Base-by-base conservation (phyloP, 2,329 filamentous ascomycete species). In the Aspergillus ruber region DNA sequence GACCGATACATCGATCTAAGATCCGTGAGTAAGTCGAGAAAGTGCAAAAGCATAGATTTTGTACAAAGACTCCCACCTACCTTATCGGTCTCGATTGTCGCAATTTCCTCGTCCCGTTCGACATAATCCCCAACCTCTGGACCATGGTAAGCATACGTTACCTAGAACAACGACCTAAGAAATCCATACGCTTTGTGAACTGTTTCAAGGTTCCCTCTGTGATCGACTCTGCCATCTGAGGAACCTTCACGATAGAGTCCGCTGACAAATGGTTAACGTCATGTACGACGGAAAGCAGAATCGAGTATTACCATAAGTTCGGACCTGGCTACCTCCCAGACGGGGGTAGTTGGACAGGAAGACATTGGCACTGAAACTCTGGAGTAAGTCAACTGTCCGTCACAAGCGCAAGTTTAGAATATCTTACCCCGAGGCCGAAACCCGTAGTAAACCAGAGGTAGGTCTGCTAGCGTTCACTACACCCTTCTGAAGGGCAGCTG, bases 51-150 rank as follows among this genome's bases (percentile, higher is more conserved):
- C 17, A 12, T 39, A 12, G 18, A 29, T 10, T 29, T 29, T 29
- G 10, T 29, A 29, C 25, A 29, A 18, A 39, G 17, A 0, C 38
- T 15, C 6, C 25, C 32, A 36, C 13, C 53, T 74, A 89, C 88
- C 84, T 98, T 98, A 80, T 98, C 93, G 12, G 93, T 98, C 74
- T 98, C 93, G 64, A 98, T 98, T 43, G 91, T 96, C 27, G 93
- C 93, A 69, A 98, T 91, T 70, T 98, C 93, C 74, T 97, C 93
- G 65, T 98, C 93, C 62, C 85, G 85, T 75, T 95, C 90, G 45
- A 98, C 90, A 61, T 83, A 90, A 68, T 98, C 93, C 63, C 93
- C 93, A 60, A 96, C 77, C 73, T 91, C 78, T 82, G 56, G 17
- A 44, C 13, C n/a, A 44, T 4, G 39, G 48, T 64, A 35, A 65